phyloP scores from a whole-genome alignment of 2,329 filamentous ascomycete genomes.

The Colletotrichum theobromicola region DNA sequence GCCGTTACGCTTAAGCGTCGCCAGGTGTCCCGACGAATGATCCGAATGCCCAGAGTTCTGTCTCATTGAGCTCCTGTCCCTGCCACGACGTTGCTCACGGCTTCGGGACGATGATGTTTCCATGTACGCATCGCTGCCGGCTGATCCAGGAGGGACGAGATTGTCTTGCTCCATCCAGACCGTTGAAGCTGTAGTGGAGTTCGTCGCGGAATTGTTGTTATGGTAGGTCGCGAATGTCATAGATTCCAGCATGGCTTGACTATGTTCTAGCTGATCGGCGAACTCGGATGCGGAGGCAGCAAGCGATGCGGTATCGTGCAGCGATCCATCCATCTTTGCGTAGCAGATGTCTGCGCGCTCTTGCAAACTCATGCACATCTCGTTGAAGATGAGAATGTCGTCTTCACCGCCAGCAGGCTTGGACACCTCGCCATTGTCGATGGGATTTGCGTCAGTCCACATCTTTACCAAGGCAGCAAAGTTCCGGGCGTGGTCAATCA shows the following conservation, averaged over 20 bases:
- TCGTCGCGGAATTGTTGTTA: conserved; percentile 24
- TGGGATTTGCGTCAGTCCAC: conserved; percentile 68
- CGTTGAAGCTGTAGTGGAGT: conserved; percentile 19
- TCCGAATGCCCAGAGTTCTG: conserved; percentile 26
- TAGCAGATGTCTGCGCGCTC: conserved; percentile 57
- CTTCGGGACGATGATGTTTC: conserved; percentile 8
- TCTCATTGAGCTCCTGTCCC: conserved; percentile 12
- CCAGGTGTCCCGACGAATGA: conserved; percentile 19
- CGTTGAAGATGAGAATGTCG: conserved; percentile 59
- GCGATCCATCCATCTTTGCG: conserved; percentile 49
- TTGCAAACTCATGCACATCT: conserved; percentile 55
- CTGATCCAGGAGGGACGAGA: conserved; percentile 26
- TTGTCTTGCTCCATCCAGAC: conserved; percentile 36
- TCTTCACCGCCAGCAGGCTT: conserved; percentile 37
- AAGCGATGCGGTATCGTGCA: conserved; percentile 42
- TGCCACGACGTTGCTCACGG: conserved; percentile 20
- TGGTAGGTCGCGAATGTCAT: conserved; percentile 38
- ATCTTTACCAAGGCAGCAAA: conserved; percentile 84
- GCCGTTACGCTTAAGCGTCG: conserved; percentile 36
- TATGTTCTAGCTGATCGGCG: conserved; percentile 54
- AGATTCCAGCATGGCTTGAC: conserved; percentile 39
- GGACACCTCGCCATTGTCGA: conserved; percentile 24
- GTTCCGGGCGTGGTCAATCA: conserved; percentile 87
- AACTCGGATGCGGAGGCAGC: conserved; percentile 42
- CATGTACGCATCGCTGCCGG: conserved; percentile 21